Evolutionary conservation across 2,329 filamentous ascomycete genomes (phyloP).

Genomic region (Dendrostoma leiphaemia): DNA sequence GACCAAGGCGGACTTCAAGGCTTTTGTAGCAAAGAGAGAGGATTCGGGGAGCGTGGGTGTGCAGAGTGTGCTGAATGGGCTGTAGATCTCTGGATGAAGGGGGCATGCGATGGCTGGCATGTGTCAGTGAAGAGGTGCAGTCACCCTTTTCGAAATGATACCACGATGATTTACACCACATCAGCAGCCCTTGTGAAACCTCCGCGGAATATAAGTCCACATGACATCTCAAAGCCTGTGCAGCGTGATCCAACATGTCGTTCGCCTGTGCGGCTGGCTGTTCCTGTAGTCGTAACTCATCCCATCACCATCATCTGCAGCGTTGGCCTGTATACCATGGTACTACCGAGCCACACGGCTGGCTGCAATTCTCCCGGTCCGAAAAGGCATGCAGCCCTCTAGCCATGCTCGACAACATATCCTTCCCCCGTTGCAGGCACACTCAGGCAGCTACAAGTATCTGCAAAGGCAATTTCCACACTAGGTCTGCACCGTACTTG

Average conservation of each 20-base stretch:
- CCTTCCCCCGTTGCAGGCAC: no score
- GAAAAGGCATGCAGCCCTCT: background rate
- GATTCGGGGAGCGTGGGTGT: conserved; percentile 79
- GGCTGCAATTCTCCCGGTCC: background rate
- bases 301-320: background rate
- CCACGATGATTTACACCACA: conserved; percentile 15
- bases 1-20: conserved; percentile 70
- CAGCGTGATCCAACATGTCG: no score
- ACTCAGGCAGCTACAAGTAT: no score
- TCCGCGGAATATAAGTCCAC: no score
- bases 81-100: no score
- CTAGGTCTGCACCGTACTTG: no score
- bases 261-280: no score
- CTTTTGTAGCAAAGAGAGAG: conserved; percentile 81
- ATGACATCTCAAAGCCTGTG: no score
- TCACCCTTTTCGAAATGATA: conserved; percentile 18
- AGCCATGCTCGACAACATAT: background rate
- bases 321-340: background rate
- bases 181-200: no score
- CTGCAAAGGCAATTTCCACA: no score
- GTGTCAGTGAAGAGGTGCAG: no score
- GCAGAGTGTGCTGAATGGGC: conserved; percentile 72
- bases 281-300: background rate
- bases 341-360: background rate
- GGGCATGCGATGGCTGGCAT: no score